Evolutionary conservation across 805 yeast genomes (phyloP).

Genomic region (Brettanomyces nanus): DNA sequence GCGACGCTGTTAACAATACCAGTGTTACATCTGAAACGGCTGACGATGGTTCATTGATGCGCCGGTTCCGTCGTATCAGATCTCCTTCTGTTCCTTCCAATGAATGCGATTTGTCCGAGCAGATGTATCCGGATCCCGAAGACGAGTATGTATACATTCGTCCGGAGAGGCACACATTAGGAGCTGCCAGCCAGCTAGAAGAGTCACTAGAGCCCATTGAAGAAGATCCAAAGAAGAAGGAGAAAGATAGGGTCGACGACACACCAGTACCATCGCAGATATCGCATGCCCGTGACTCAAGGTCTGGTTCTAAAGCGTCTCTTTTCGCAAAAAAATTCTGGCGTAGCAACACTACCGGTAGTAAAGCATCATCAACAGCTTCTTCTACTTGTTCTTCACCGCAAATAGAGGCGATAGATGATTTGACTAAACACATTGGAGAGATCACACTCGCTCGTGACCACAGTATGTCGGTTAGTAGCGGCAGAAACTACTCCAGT

Average conservation of each 20-base stretch:
- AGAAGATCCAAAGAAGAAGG: not conserved
- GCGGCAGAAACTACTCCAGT: conserved; percentile 56
- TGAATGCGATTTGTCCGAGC: conserved; percentile 3
- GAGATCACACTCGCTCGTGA: conserved; percentile 27
- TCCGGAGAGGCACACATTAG: no score
- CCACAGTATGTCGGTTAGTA: conserved; percentile 31
- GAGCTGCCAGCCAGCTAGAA: no score
- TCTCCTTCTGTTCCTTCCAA: not conserved
- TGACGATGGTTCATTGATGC: not conserved
- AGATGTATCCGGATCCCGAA: not conserved
- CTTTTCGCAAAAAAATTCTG: conserved; percentile 3
- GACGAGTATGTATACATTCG: not conserved
- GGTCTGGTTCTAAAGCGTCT: conserved; percentile 2
- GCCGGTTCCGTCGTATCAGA: conserved; percentile 2
- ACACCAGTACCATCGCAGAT: not conserved
- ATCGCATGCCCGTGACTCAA: not conserved
- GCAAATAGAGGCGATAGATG: conserved; percentile 7
- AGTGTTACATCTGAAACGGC: not conserved
- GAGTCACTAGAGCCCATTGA: not conserved
- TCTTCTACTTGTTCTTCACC: conserved; percentile 6
- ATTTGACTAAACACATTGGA: conserved; percentile 29
- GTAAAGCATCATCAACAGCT: conserved; percentile 6
- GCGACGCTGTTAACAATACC: not conserved
- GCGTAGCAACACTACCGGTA: not conserved
- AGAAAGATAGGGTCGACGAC: not conserved